Base-by-base conservation (phyloP, 1,284 basidiomycete species). In the Takashimella tepidaria region DNA sequence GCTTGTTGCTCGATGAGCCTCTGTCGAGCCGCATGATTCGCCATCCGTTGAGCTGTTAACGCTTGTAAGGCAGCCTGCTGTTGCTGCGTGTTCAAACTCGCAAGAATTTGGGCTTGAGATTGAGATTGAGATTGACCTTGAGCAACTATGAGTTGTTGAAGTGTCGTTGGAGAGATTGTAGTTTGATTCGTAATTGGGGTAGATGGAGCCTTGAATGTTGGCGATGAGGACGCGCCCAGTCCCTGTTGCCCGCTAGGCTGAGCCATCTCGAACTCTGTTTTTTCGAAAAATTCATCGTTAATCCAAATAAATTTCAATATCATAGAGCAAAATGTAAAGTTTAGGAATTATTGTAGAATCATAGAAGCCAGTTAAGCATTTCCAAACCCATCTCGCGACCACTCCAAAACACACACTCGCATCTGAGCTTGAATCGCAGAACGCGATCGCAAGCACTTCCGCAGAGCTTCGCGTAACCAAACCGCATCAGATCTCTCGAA, bases 331-430 rank as follows among this genome's bases (percentile, higher is more conserved):
- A n/a, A n/a, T n/a, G n/a, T n/a, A n/a, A n/a, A n/a, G n/a, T n/a
- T n/a, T n/a, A n/a, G n/a, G 48, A 53, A 27, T 31, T 22, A 41
- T 44, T 25, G 41, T 41, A 40, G 63, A 57, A 66, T 74, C 72
- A 74, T 74, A 74, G 64, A 69, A 73, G 70, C 71, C 67, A 64
- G 50, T 45, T 72, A 74, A 73, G 66, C 70, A 69, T 59, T 50
- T 59, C 57, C 54, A 45, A 54, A 52, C 54, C 50, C 57, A 45
- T 44, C 55, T 59, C 62, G 42, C 68, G 50, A 56, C 56, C 47
- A 41, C 26, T 51, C 41, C 47, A 50, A n/a, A 50, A 50, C 56
- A 59, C 55, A 58, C 69, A 69, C 62, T 58, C 50, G 47, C 56
- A 50, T 66, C 60, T 49, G 26, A 45, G 25, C 25, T 31, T 47